Percentiles rank a stretch among this genome's conserved stretches.
phyloP scores from a whole-genome alignment of 202 grass and related monocot species.

The Setaria italica region DNA sequence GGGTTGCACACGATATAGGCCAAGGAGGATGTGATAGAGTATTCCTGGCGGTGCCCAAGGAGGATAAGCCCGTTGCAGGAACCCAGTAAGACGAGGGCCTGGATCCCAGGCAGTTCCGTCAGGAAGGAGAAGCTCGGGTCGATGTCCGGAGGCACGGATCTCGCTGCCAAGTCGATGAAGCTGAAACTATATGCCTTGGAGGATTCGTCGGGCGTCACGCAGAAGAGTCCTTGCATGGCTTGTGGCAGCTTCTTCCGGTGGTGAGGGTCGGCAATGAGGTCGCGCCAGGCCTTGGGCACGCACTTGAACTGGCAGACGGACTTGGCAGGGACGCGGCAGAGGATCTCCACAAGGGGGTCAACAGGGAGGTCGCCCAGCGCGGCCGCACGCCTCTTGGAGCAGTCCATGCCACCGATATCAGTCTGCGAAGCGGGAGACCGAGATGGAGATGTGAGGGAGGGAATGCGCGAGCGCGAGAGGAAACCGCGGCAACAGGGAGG shows the following conservation, averaged over 20 bases:
- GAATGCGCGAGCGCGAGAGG: not conserved
- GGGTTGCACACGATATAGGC: not conserved
- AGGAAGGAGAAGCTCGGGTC: not conserved
- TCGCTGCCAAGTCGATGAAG: not conserved
- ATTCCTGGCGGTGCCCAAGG: not conserved
- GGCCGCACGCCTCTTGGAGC: not conserved
- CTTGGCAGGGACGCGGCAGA: not conserved
- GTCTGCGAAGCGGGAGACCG: not conserved
- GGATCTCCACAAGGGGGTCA: not conserved
- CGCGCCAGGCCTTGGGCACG: no score
- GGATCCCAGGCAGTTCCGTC: not conserved
- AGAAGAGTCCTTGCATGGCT: not conserved
- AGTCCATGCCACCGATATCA: not conserved
- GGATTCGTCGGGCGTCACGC: not conserved
- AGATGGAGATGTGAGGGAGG: not conserved
- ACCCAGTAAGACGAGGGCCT: fast-evolving
- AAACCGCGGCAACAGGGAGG: not conserved
- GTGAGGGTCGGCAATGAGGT: not conserved
- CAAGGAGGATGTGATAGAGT: no score
- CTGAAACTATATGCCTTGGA: not conserved
- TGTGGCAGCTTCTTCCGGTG: conserved; percentile 15
- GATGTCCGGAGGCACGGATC: not conserved
- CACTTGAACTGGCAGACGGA: no score
- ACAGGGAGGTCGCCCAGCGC: not conserved
- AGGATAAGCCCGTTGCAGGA: not conserved